A percentile compares a stretch with the other conserved stretches of the same genome.
Evolutionary conservation across 768 basidiomycete genomes (phyloP).

Genomic region (Omphalotus guepiniiformis): DNA sequence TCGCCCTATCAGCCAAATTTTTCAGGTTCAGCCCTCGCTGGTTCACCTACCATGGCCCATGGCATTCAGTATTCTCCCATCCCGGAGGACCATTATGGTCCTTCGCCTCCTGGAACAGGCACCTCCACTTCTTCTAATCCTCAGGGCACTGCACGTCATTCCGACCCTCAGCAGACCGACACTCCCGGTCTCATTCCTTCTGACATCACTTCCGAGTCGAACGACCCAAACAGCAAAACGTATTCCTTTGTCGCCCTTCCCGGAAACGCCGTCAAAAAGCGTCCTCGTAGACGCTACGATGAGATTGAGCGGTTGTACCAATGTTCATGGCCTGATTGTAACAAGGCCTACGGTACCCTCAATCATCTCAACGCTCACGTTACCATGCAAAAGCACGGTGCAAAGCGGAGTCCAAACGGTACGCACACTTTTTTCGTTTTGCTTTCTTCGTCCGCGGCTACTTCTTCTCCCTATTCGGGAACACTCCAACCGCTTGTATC

Average conservation of each 20-base stretch:
- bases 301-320: slow-evolving; percentile 94
- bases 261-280: slow-evolving; percentile 77
- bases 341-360: slow-evolving; percentile 88
- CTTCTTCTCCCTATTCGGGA: slow-evolving; percentile 5
- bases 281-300: slow-evolving; percentile 83
- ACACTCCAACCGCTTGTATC: slow-evolving; percentile 7
- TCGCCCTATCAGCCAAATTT: slow-evolving; percentile 56
- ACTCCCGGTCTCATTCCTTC: slow-evolving; percentile 18
- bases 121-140: slow-evolving; percentile 53
- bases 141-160: slow-evolving; percentile 21
- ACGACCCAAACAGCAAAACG: slow-evolving; percentile 54
- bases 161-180: slow-evolving; percentile 22
- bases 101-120: slow-evolving; percentile 59
- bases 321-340: slow-evolving; percentile 75
- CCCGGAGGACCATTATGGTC: slow-evolving; percentile 49
- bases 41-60: slow-evolving; percentile 25
- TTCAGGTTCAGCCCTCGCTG: slow-evolving; percentile 31
- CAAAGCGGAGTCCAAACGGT: slow-evolving; percentile 89
- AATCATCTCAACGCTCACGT: slow-evolving; percentile 99
- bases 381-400: slow-evolving; percentile 95
- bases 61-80: slow-evolving; percentile 43
- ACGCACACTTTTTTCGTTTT: slow-evolving; percentile 24
- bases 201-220: slow-evolving; percentile 19
- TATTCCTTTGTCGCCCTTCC: slow-evolving; percentile 82
- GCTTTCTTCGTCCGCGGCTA: slow-evolving; percentile 3